phyloP scores from a whole-genome alignment of 768 basidiomycete species.

The Goffeauzyma gilvescens region DNA sequence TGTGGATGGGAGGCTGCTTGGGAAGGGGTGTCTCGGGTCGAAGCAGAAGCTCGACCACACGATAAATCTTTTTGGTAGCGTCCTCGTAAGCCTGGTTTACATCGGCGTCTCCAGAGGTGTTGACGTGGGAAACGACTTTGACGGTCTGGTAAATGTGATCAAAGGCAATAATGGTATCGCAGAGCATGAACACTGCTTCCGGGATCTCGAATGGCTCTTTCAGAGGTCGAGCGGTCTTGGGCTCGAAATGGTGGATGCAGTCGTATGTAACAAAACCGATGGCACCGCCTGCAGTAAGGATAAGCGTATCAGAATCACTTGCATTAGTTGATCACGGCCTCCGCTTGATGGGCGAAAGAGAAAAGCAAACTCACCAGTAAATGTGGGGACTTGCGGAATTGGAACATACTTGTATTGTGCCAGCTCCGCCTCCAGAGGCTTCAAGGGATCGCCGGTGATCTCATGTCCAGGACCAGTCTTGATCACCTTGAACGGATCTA shows the following conservation, averaged over 20 bases:
- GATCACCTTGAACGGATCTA: slow-evolving; percentile 88
- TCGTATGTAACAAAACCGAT: slow-evolving; percentile 96
- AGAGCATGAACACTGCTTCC: slow-evolving; percentile 85
- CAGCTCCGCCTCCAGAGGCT: slow-evolving; percentile 65
- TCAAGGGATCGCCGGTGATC: slow-evolving; percentile 67
- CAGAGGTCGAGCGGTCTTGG: slow-evolving; percentile 45
- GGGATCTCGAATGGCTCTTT: slow-evolving; percentile 56
- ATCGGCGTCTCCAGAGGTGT: slow-evolving; percentile 52
- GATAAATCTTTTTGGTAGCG: slow-evolving; percentile 60
- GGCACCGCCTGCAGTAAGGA: slow-evolving; percentile 49
- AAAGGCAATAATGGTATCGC: slow-evolving; percentile 85
- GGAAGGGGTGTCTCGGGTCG: slow-evolving; percentile 43
- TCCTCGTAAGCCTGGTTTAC: slow-evolving; percentile 48
- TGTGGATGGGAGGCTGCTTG: slow-evolving; percentile 32
- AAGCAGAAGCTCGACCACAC: slow-evolving; percentile 58
- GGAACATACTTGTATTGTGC: slow-evolving; percentile 71
- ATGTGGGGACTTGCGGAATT: slow-evolving; percentile 77
- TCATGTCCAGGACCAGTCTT: slow-evolving; percentile 73
- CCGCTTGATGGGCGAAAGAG: too few relatives aligned
- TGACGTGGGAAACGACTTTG: slow-evolving; percentile 91
- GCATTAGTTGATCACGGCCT: background rate
- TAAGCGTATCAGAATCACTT: background rate
- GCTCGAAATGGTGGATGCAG: slow-evolving; percentile 89
- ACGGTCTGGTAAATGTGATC: slow-evolving; percentile 90
- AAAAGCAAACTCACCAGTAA: slow-evolving; percentile 40